Conservation (phyloP, 108 stramenopile species). For the Skeletonema tropicum region DNA sequence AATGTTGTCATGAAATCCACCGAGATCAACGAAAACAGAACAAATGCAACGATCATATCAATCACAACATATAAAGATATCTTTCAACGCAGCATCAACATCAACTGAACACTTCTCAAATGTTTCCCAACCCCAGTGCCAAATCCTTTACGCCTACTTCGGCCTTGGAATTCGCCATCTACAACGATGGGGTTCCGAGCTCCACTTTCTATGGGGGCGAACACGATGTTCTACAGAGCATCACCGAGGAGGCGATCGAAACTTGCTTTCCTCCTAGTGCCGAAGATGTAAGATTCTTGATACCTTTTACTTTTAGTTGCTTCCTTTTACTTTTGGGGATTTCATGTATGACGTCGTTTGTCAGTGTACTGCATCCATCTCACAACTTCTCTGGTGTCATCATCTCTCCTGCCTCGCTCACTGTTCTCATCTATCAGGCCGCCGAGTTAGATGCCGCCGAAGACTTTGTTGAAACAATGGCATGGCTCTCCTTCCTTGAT, state of each 20-base stretch:
- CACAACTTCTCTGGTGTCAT: background rate
- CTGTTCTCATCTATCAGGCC: slow-evolving; percentile 16
- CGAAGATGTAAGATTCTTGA: slow-evolving; percentile 18
- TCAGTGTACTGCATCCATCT: background rate
- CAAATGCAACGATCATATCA: too few relatives aligned
- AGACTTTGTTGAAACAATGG: slow-evolving; percentile 48
- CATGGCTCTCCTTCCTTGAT: slow-evolving; percentile 47
- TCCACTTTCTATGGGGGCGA: slow-evolving; percentile 40
- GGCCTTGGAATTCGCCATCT: slow-evolving; percentile 42
- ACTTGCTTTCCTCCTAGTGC: slow-evolving; percentile 43
- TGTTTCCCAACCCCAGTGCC: slow-evolving; percentile 37
- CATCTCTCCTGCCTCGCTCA: background rate
- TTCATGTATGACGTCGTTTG: background rate
- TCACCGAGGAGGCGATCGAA: slow-evolving; percentile 42
- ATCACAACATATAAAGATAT: background rate
- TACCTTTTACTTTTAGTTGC: background rate
- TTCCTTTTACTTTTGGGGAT: background rate
- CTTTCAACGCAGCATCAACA: background rate
- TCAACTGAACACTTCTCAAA: background rate
- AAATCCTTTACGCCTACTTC: slow-evolving; percentile 31
- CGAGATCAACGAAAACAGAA: too few relatives aligned
- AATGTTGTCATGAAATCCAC: too few relatives aligned
- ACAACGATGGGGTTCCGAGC: slow-evolving; percentile 41
- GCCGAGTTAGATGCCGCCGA: slow-evolving; percentile 48
- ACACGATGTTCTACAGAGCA: slow-evolving; percentile 44